Conservation (phyloP, 139 green algal genomes). For the Yamagishiella unicocca region DNA sequence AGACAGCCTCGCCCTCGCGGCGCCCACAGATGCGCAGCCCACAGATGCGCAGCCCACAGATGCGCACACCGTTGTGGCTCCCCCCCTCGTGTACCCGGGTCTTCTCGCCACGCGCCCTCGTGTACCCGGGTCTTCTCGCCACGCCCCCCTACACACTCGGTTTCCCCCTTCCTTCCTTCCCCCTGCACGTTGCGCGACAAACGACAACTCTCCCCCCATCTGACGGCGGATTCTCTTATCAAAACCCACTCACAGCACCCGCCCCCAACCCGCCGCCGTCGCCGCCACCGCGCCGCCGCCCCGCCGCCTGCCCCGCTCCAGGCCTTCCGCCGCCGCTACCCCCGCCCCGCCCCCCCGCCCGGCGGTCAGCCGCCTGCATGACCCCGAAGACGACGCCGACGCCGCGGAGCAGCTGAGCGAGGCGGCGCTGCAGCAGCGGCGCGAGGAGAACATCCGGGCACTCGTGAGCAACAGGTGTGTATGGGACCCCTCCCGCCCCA, state of each 20-base stretch:
- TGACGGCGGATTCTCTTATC: background rate
- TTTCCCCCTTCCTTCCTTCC: too few relatives aligned
- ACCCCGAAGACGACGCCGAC: background rate
- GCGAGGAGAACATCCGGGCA: conserved; percentile 74
- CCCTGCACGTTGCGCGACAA: background rate
- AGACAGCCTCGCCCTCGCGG: too few relatives aligned
- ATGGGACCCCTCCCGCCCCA: background rate
- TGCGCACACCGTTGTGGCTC: too few relatives aligned
- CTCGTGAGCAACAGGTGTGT: conserved; percentile 66
- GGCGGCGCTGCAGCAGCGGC: conserved; percentile 16
- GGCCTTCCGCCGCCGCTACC: background rate
- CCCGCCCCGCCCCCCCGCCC: background rate
- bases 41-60: too few relatives aligned
- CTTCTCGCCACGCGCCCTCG: too few relatives aligned
- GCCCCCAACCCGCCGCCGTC: background rate
- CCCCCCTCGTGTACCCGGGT: too few relatives aligned
- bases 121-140: too few relatives aligned
- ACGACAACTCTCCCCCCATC: background rate
- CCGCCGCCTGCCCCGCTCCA: background rate
- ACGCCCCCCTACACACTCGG: too few relatives aligned
- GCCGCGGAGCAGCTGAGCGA: background rate
- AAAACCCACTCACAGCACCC: background rate
- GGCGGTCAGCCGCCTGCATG: background rate
- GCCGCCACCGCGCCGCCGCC: background rate
- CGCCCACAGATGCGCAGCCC: too few relatives aligned